Conservation (phyloP, 352 stramenopile species). For the Thraustochytrium striatum region DNA sequence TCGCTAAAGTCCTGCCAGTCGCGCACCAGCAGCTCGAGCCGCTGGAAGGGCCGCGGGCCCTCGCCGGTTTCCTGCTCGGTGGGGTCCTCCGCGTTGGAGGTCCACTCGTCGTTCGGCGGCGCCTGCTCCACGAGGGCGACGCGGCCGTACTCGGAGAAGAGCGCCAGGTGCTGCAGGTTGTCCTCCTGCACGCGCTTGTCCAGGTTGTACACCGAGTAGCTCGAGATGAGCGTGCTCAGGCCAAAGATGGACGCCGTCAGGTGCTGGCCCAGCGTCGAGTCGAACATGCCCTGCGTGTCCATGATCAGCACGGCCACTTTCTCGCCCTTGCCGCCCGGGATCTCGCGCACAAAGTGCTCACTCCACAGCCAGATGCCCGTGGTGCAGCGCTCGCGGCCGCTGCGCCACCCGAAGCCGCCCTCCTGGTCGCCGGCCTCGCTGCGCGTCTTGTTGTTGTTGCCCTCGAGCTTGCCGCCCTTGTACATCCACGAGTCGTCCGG, state of each 20-base stretch:
- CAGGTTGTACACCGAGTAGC: constrained; percentile 99
- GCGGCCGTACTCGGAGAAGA: constrained; percentile 92
- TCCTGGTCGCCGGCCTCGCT: constrained; percentile 59
- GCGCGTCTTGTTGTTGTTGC: constrained; percentile 52
- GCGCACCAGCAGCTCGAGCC: constrained; percentile 95
- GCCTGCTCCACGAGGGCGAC: constrained; percentile 50
- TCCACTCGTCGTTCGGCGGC: constrained; percentile 42
- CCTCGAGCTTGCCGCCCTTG: constrained; percentile 57
- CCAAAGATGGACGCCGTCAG: constrained; percentile 98
- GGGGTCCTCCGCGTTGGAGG: constrained; percentile 43
- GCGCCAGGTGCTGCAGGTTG: constrained; percentile 95
- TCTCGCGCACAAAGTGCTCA: constrained; percentile 82
- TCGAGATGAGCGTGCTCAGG: constrained; percentile 86
- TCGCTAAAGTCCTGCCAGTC: constrained; percentile 96
- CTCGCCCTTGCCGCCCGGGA: constrained; percentile 61
- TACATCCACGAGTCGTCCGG: constrained; percentile 37
- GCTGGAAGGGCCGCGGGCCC: constrained; percentile 84
- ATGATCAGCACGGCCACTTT: constrained; percentile 93
- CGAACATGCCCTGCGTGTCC: constrained; percentile 99
- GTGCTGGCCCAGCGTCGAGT: constrained; percentile 96
- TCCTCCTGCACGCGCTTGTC: constrained; percentile 98
- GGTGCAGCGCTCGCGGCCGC: constrained; percentile 91
- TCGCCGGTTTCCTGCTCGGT: constrained; percentile 48
- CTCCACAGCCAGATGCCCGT: constrained; percentile 99
- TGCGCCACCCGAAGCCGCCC: constrained; percentile 89